These are phyloP conservation scores for Hyphodiscus hymeniophilus DNA, from an alignment of 495 filamentous ascomycete species.

Conservation along the genomic window DNA sequence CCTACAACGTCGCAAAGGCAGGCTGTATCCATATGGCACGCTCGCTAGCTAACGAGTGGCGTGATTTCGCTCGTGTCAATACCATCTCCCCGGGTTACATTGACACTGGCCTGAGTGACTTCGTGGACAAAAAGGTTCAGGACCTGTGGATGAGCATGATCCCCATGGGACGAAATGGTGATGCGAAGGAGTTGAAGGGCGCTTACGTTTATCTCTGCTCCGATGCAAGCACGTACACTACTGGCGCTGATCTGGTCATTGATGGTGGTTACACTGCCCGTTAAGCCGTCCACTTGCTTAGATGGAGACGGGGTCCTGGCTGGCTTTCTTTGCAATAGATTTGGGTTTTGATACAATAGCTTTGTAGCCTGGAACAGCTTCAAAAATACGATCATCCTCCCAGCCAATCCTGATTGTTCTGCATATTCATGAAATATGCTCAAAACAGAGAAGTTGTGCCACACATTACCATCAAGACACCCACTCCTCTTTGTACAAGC, in stretches of 20 bases:
- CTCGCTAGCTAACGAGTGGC: conserved; percentile 68
- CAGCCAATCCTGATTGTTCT: neutral
- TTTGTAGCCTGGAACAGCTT: neutral
- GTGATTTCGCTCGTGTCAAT: conserved; percentile 70
- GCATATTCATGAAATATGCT: no score
- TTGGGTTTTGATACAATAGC: neutral
- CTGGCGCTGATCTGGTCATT: conserved; percentile 44
- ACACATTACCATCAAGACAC: neutral
- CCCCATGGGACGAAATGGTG: conserved; percentile 63
- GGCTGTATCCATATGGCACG: conserved; percentile 37
- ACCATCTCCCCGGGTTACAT: conserved; percentile 72
- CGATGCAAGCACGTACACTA: conserved; percentile 56
- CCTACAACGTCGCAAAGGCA: conserved; percentile 76
- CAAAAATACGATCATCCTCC: neutral
- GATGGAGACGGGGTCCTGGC: no score
- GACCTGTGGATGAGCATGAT: conserved; percentile 71
- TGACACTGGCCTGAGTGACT: conserved; percentile 69
- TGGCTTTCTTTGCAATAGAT: no score
- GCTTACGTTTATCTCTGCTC: conserved; percentile 70
- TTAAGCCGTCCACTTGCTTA: no score
- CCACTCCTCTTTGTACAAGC: neutral
- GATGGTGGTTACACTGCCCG: conserved; percentile 45
- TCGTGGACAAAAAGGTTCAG: conserved; percentile 61
- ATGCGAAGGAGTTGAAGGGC: conserved; percentile 78
- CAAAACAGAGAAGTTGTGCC: no score